Base-by-base conservation (phyloP, 2,329 filamentous ascomycete species). In the Penicillium olsonii region DNA sequence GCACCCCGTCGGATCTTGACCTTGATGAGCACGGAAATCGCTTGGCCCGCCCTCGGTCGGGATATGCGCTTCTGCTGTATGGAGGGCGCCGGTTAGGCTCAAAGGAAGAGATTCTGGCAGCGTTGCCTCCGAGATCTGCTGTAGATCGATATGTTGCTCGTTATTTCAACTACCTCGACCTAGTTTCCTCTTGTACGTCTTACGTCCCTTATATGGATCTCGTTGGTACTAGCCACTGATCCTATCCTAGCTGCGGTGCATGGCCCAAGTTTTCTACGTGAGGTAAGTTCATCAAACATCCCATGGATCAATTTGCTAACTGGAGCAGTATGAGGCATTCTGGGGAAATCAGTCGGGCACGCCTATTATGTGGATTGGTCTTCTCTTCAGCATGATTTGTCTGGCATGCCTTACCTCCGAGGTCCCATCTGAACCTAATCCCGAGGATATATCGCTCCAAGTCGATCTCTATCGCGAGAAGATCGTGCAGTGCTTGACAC, bases 401-500 rank as follows among this genome's bases (percentile, higher is more conserved):
- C 56, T 67, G 34, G 58, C 62, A 3, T 46, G 42, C 29, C 34
- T 54, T 26, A 39, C 52, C 19, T 55, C 54, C 2, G 35, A 44
- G n/a, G 18, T 38, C 12, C 29, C 31, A 14, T 35, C 42, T n/a
- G 34, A 47, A n/a, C 42, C n/a, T 29, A 53, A 17, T 9, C 22
- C 15, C 2, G 52, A 54, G 22, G 12, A 40, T n/a, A 35, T 34
- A 14, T 35, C 48, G 4, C 54, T 53, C 4, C 54, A 52, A 38
- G 37, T 55, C 26, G 50, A 59, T 29, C 42, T 55, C 2, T 66
- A 61, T 26, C 63, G 57, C 12, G 57, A 65, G 48, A 61, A 57
- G 15, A 57, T 78, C 5, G 78, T 78, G 18, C 80, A 84, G 56
- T 83, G 79, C 54, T 66, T 85, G 14, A 63, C 80, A 5, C 68